A percentile compares a stretch with the other conserved stretches of the same genome.
phyloP scores from a whole-genome alignment of 73 alveolate genomes.

The Uronychia setigera region DNA sequence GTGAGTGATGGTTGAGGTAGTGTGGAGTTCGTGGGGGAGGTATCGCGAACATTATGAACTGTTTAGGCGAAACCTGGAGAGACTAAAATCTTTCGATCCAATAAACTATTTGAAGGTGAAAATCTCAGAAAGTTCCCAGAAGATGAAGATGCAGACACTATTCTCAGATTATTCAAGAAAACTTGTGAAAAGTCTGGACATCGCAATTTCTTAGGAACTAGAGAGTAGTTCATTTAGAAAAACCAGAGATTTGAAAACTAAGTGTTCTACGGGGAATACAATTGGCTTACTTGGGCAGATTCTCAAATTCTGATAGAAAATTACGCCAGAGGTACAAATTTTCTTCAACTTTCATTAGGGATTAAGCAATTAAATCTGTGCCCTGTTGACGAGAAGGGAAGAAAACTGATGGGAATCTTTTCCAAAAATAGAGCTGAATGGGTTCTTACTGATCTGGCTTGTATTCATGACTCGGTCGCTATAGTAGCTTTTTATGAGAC shows the following conservation, averaged over 20 bases:
- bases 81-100: background rate
- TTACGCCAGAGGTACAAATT: slow-evolving; percentile 27
- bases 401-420: slow-evolving; percentile 63
- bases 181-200: slow-evolving; percentile 21
- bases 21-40: slow-evolving; percentile 5
- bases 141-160: slow-evolving; percentile 22
- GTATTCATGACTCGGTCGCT: slow-evolving; percentile 63
- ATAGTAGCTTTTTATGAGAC: slow-evolving; percentile 92
- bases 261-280: slow-evolving; percentile 61
- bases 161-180: slow-evolving; percentile 11
- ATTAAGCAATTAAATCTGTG: slow-evolving; percentile 46
- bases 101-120: background rate
- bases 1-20: slow-evolving; percentile 4
- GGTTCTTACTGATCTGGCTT: slow-evolving; percentile 61
- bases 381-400: slow-evolving; percentile 48
- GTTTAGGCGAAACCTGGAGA: background rate
- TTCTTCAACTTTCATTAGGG: slow-evolving; percentile 39
- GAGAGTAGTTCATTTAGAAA: slow-evolving; percentile 1
- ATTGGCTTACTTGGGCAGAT: slow-evolving; percentile 45
- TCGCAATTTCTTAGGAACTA: slow-evolving; percentile 43
- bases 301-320: slow-evolving; percentile 62
- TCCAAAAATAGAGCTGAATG: slow-evolving; percentile 87
- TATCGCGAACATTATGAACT: background rate
- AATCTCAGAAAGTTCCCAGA: background rate
- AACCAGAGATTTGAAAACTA: background rate